Base-by-base conservation (phyloP, 1,284 basidiomycete species). In the Austropuccinia psidii region DNA sequence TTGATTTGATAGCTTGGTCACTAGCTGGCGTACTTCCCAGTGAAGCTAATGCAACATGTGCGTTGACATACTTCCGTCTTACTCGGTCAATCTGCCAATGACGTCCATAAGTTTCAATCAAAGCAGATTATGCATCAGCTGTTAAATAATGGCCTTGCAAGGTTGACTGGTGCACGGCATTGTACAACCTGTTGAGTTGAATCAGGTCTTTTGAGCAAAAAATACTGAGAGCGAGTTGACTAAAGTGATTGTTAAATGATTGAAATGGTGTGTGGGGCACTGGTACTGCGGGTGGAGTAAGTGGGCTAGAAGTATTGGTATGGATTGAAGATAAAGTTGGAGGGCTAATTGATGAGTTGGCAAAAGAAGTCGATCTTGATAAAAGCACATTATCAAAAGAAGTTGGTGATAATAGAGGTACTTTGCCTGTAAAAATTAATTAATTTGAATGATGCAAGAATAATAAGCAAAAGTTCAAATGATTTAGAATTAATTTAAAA, bases 21-120 rank as follows among this genome's bases (percentile, higher is more conserved):
- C 24, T 52, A 2, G 39, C 33, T 3, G 68, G 58, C 4, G 27
- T 43, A 6, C 68, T 58, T 9, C 60, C 68, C 29, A 70, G 41
- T 2, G 64, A 67, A 7, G 73, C 67, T 7, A 74, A 47, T 15
- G 50, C 64, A 9, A 67, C 55, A 9, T 74, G 73, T 2, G 64
- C 73, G 27, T 60, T 67, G 15, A 67, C 45, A 62, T 74, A 74
- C 64, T 67, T 67, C 60, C 68, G 45, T 13, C 67, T 49, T 19
- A 74, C 47, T 45, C 73, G 73, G 4, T 67, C 49, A 27, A 74
- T 41, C 29, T 74, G 64, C 2, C 60, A 24, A 17, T 45, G 31
- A n/a, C 73, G 62, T 0, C 73, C 73, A 41, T 43, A 69, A 11
- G 73, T 60, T 37, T 74, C 67, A 24, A 74, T 74, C 21, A 74